Base-by-base conservation (phyloP, 331 rosid genomes). In the Phaseolus coccineus region DNA sequence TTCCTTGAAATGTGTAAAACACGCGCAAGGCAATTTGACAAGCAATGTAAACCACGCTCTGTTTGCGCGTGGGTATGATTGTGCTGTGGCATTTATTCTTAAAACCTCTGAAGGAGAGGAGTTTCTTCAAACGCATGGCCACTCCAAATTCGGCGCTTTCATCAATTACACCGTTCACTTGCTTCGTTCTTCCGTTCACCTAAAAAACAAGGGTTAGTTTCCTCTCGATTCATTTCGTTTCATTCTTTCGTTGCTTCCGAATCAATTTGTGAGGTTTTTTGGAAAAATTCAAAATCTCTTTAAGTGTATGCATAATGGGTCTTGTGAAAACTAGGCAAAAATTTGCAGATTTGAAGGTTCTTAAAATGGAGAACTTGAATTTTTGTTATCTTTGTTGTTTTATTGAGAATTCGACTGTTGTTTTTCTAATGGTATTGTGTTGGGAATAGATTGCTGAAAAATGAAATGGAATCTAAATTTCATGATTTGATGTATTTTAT, bases 101-200 rank as follows among this genome's bases (percentile, higher is more conserved):
- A 3, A 40, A n/a, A 31, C 63, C 13, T 1, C 19, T 47, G 59
- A 28, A 3, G 59, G 12, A 6, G 44, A 27, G 3, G 71, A 71
- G 8, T 31, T 68, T 65, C 76, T n/a, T 61, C 76, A 47, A 63
- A 76, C 79, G 86, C 86, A 90, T 90, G 94, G 94, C 92, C 86
- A 67, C 85, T 79, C 81, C 55, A 83, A 69, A 79, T 44, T 75
- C 58, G 19, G 42, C 8, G 15, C 40, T 69, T 47, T 40, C 22
- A 25, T 63, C 72, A 19, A 24, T 10, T 52, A 44, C 76, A 28
- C 37, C 24, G 0, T 15, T 47, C 58, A 6, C 74, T 69, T 15
- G 35, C 28, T 50, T 83, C 86, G 19, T 50, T 85, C 75, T 57
- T 16, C 12, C 66, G 10, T 76, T 78, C 46, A 69, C 14, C 71